Conservation (phyloP, 1,284 basidiomycete species). For the Taiwanofungus camphoratus region DNA sequence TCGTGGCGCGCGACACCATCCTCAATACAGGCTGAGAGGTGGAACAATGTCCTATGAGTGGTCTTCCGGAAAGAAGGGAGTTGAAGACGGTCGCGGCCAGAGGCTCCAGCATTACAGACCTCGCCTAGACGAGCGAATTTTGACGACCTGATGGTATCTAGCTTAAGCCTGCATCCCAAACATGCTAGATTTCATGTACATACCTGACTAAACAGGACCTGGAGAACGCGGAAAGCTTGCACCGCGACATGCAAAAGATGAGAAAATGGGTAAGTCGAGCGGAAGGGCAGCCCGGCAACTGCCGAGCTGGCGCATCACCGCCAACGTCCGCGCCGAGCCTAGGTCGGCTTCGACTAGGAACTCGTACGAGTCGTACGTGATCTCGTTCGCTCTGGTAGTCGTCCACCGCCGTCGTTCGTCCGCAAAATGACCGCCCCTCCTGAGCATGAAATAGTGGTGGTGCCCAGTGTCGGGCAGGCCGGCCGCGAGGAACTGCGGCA, state of each 20-base stretch:
- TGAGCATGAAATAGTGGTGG: slow-evolving; percentile 49
- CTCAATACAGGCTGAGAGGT: slow-evolving; percentile 19
- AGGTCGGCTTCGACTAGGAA: not conserved
- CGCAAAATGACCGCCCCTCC: slow-evolving; percentile 23
- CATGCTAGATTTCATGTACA: not conserved
- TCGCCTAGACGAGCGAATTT: slow-evolving; percentile 33
- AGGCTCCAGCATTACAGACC: slow-evolving; percentile 42
- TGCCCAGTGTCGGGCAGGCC: slow-evolving; percentile 32
- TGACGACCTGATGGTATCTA: slow-evolving; percentile 1
- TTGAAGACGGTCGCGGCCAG: slow-evolving; percentile 45
- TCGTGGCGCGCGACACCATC: slow-evolving; percentile 21
- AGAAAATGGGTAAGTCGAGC: slow-evolving; percentile 5
- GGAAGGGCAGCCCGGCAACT: slow-evolving; percentile 9
- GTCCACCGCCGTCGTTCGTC: not conserved
- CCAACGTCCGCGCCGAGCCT: not conserved
- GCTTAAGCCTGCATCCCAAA: not conserved
- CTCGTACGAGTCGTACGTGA: not conserved
- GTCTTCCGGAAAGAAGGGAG: slow-evolving; percentile 42
- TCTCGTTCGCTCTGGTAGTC: not conserved
- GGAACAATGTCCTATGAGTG: slow-evolving; percentile 25
- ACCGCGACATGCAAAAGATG: slow-evolving; percentile 16
- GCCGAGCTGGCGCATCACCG: slow-evolving; percentile 4
- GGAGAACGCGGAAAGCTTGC: slow-evolving; percentile 6
- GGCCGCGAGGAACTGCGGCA: slow-evolving; percentile 33
- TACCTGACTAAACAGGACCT: slow-evolving; percentile 16